Conservation (phyloP, 495 filamentous ascomycete species). For the Penicillium chermesinum region DNA sequence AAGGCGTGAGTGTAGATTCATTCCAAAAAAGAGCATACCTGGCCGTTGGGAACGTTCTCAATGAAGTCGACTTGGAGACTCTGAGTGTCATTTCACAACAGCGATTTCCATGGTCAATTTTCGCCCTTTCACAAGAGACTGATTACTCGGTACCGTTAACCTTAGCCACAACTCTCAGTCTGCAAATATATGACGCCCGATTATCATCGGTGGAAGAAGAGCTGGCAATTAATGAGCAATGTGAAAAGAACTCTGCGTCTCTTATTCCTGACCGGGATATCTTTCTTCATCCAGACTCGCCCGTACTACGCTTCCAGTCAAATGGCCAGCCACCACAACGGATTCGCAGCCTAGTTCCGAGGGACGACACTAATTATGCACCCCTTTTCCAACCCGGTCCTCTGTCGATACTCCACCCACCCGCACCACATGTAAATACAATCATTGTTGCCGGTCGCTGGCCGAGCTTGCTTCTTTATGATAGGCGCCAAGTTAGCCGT, state of each 20-base stretch:
- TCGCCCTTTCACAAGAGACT: slow-evolving; percentile 72
- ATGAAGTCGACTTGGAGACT: slow-evolving; percentile 79
- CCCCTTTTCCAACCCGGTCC: slow-evolving; percentile 77
- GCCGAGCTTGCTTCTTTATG: slow-evolving; percentile 83
- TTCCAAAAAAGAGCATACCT: slow-evolving; percentile 66
- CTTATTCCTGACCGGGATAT: slow-evolving; percentile 28
- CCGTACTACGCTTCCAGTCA: slow-evolving; percentile 34
- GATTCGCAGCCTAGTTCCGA: slow-evolving; percentile 38
- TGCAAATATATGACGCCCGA: slow-evolving; percentile 82
- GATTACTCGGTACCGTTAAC: slow-evolving; percentile 68
- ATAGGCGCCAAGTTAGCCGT: slow-evolving; percentile 78
- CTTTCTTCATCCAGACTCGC: slow-evolving; percentile 36
- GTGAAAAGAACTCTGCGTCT: slow-evolving; percentile 29
- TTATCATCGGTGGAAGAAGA: slow-evolving; percentile 39
- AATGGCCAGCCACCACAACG: slow-evolving; percentile 39
- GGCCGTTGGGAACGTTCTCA: slow-evolving; percentile 67
- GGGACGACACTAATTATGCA: slow-evolving; percentile 53
- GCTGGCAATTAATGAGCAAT: slow-evolving; percentile 38
- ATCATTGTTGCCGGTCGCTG: slow-evolving; percentile 75
- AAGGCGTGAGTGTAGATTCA: slow-evolving; percentile 79
- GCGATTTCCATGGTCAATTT: slow-evolving; percentile 77
- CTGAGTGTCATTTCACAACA: slow-evolving; percentile 65
- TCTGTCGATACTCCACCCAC: slow-evolving; percentile 73
- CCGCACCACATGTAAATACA: slow-evolving; percentile 46
- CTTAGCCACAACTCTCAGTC: slow-evolving; percentile 73